Evolutionary conservation across 306 rosid species (phyloP), one percentile per base, ranked within the genome.

Genomic region (Pyrus communis): DNA sequence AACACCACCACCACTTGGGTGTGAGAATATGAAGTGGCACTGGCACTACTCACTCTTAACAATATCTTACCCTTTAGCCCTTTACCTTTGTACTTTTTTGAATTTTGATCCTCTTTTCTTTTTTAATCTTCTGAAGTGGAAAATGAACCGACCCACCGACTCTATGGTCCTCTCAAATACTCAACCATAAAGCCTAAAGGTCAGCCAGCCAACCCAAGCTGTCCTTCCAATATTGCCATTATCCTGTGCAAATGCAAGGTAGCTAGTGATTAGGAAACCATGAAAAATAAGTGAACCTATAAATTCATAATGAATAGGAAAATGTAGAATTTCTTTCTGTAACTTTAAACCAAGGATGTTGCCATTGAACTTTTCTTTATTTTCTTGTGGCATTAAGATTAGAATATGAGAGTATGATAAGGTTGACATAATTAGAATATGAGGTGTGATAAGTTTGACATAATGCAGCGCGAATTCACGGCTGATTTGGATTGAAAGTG

Each of bases 101-200:
- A 72, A 13, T 11, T 31, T 67, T 74, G 30, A 17, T 30, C 22
- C 19, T n/a, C 35, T 35, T 67, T 46, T 58, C 65, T 33, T 70
- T 75, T 74, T 63, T 19, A 71, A 74, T 30, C 52, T 49, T 72
- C 21, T 76, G 75, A 77, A 82, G 15, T 55, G 87, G 86, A 85
- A 30, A 73, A 75, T 78, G 76, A 86, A 77, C 90, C 86, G 82
- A 85, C 88, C 90, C 88, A 87, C 91, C 90, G 85, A 87, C 86
- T 81, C 35, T 21, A 35, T 62, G 87, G 77, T 75, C 85, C 79
- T 83, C 84, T 54, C 73, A 77, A 77, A 62, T 54, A 73, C 43
- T 74, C 86, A 76, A 85, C 79, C 70, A 74, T 74, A 33, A 57
- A 73, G 73, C 33, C 33, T 30, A 30, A 30, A 30, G 82, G 86